These are phyloP conservation scores for Lipomyces starkeyi DNA, from an alignment of 805 yeast genomes.

Conservation along the genomic window DNA sequence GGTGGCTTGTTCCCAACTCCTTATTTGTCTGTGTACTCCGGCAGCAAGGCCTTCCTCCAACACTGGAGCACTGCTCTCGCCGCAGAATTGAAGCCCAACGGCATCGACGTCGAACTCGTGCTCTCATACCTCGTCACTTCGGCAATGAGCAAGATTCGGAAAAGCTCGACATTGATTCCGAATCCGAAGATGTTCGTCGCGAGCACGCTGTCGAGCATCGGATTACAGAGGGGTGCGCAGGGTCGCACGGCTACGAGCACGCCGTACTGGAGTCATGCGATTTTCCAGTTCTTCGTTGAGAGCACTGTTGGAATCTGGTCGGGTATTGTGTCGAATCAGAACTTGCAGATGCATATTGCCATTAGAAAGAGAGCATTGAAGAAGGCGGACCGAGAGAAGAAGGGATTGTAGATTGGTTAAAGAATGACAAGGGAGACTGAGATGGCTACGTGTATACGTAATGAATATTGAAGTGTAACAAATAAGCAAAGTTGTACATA, in stretches of 20 bases:
- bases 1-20: constrained; percentile 96
- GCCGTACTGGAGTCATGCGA: constrained; percentile 93
- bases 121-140: constrained; percentile 90
- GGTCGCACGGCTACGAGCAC: constrained; percentile 77
- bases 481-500: not conserved
- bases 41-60: constrained; percentile 94
- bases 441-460: not conserved
- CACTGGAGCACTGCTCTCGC: constrained; percentile 90
- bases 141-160: constrained; percentile 92
- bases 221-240: constrained; percentile 91
- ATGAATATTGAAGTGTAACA: not conserved
- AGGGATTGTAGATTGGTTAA: constrained; percentile 22
- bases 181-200: constrained; percentile 78
- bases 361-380: constrained; percentile 83
- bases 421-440: not conserved
- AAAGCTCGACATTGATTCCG: constrained; percentile 77
- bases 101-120: constrained; percentile 84
- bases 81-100: constrained; percentile 71
- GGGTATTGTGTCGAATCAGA: constrained; percentile 67
- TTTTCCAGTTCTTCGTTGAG: constrained; percentile 58
- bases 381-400: constrained; percentile 58
- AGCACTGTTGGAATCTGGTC: constrained; percentile 83
- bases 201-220: constrained; percentile 70
- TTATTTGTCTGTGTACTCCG: constrained; percentile 88
- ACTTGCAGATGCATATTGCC: constrained; percentile 75